phyloP scores from a whole-genome alignment of 116 monocot species.

The Trichopus zeylanicus region DNA sequence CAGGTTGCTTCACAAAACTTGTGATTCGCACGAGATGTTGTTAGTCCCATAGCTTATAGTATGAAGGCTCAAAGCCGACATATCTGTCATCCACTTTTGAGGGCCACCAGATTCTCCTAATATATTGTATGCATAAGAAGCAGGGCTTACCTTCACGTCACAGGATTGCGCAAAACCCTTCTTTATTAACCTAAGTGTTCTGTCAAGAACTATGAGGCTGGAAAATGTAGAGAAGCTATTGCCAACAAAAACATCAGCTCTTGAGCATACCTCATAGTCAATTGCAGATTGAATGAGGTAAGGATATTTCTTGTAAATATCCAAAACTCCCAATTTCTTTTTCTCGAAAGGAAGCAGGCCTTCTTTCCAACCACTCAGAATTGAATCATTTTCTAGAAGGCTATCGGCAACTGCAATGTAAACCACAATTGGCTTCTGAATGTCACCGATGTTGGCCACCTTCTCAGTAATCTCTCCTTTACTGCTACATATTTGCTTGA shows the following conservation, averaged over 20 bases:
- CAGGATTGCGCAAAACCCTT: constrained; percentile 27
- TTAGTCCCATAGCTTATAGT: constrained; percentile 73
- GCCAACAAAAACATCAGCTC: constrained; percentile 74
- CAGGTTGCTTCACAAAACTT: background rate
- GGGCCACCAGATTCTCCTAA: constrained; percentile 31
- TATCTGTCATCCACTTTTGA: constrained; percentile 59
- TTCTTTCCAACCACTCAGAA: constrained; percentile 67
- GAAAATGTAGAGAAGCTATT: constrained; percentile 97
- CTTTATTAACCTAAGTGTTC: constrained; percentile 45
- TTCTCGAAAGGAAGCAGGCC: constrained; percentile 78
- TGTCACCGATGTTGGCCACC: constrained; percentile 30
- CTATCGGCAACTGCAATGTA: constrained; percentile 89
- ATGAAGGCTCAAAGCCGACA: constrained; percentile 39
- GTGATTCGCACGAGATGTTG: constrained; percentile 43
- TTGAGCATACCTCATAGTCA: constrained; percentile 74
- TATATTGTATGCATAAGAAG: constrained; percentile 68
- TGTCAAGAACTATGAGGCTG: constrained; percentile 66
- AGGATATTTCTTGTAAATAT: constrained; percentile 57
- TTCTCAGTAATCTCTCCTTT: constrained; percentile 65
- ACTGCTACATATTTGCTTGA: constrained; percentile 76
- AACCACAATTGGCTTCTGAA: constrained; percentile 44
- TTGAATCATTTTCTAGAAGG: constrained; percentile 61
- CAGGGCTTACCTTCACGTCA: constrained; percentile 7
- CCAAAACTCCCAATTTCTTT: constrained; percentile 73
- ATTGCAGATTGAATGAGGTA: constrained; percentile 90